A percentile compares a stretch with the other conserved stretches of the same genome.
Conservation (phyloP, 2,329 filamentous ascomycete genomes). For the Arthrobotrys conoides region DNA sequence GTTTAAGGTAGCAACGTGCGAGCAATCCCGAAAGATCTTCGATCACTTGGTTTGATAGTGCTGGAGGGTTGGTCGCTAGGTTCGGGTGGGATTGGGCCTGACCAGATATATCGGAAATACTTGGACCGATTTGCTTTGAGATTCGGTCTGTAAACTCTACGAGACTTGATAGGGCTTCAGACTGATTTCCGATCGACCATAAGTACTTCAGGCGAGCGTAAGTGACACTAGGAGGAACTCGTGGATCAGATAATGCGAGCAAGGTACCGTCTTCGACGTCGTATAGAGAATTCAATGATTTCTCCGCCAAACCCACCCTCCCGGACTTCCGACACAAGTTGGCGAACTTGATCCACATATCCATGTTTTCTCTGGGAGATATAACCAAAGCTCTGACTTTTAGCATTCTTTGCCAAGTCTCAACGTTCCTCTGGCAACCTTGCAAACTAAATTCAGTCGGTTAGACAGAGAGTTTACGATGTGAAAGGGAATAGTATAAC, state of each 20-base stretch:
- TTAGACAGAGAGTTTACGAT: neutral
- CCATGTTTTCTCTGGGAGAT: constrained; percentile 90
- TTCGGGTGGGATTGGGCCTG: constrained; percentile 46
- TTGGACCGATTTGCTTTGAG: constrained; percentile 72
- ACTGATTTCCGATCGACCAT: constrained; percentile 85
- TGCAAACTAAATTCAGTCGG: constrained; percentile 72
- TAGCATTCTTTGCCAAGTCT: constrained; percentile 98
- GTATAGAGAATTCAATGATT: constrained; percentile 91
- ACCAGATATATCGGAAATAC: constrained; percentile 32
- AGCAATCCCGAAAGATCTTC: constrained; percentile 78
- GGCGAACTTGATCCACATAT: constrained; percentile 99
- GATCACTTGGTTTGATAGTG: constrained; percentile 65
- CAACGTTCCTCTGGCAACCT: constrained; percentile 95
- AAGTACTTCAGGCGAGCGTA: constrained; percentile 98
- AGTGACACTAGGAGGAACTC: constrained; percentile 82
- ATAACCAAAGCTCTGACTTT: constrained; percentile 94
- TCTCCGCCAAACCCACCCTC: constrained; percentile 93
- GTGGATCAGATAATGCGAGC: constrained; percentile 67
- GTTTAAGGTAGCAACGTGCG: constrained; percentile 94
- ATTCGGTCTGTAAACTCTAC: constrained; percentile 75
- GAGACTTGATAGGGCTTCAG: constrained; percentile 74
- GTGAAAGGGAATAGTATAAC: constrained; percentile 3
- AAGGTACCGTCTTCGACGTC: constrained; percentile 74
- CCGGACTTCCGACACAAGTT: constrained; percentile 98
- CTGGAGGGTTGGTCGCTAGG: constrained; percentile 48